These are phyloP conservation scores for Phialophora expanda DNA, from an alignment of 2,329 filamentous ascomycete species.

Conservation along the genomic window DNA sequence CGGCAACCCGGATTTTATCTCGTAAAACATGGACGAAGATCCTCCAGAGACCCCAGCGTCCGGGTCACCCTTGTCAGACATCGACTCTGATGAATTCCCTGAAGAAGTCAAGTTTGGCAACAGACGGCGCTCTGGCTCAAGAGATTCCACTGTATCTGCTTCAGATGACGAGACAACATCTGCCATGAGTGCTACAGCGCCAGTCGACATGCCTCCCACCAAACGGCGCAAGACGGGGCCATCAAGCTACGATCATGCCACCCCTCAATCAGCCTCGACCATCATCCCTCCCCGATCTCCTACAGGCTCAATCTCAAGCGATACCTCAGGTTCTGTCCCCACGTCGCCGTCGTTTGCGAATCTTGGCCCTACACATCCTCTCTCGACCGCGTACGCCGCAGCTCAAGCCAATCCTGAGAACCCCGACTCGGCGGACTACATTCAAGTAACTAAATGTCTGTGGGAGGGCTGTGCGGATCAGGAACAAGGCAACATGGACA, in stretches of 20 bases:
- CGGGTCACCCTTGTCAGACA: conserved; percentile 67
- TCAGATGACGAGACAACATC: conserved; percentile 40
- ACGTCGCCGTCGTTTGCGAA: conserved; percentile 71
- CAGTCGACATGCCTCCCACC: conserved; percentile 51
- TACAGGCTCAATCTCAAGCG: conserved; percentile 79
- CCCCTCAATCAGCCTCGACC: conserved; percentile 50
- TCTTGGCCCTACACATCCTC: conserved; percentile 49
- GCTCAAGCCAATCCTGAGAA: conserved; percentile 41
- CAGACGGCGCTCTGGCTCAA: conserved; percentile 53
- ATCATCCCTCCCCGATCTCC: conserved; percentile 51
- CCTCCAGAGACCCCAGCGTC: conserved; percentile 55
- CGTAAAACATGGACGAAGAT: conserved; percentile 24
- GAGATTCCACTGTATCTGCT: conserved; percentile 44
- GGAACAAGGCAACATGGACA: conserved; percentile 80
- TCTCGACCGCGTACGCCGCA: conserved; percentile 42
- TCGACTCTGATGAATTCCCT: conserved; percentile 67
- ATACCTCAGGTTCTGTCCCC: conserved; percentile 84
- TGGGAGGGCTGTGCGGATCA: conserved; percentile 77
- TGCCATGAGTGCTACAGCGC: conserved; percentile 35
- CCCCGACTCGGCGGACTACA: conserved; percentile 38
- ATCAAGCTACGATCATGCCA: conserved; percentile 56
- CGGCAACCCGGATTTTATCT: neutral
- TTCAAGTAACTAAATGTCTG: conserved; percentile 74
- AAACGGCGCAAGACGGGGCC: conserved; percentile 55
- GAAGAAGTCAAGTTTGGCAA: conserved; percentile 62